phyloP scores from a whole-genome alignment of 2,329 filamentous ascomycete species.

The Thielaviopsis punctulata region DNA sequence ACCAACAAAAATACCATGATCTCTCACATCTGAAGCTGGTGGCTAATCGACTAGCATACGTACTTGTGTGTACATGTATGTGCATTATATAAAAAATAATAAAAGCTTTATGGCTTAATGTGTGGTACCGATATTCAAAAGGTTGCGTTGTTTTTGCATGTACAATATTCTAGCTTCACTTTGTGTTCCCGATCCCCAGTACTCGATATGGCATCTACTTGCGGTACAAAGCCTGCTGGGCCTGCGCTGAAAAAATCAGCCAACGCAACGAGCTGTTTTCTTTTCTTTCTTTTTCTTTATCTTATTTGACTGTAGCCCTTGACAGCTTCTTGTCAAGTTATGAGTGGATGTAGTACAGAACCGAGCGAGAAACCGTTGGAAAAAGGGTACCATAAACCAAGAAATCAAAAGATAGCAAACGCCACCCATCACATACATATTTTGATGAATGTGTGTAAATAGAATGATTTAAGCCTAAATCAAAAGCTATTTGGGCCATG shows the following conservation, averaged over 20 bases:
- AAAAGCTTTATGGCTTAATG: too few species aligned
- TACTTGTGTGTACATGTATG: too few species aligned
- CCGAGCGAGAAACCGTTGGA: background rate
- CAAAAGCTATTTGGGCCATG: too few species aligned
- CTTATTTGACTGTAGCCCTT: background rate
- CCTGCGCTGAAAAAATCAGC: background rate
- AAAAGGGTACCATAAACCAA: background rate
- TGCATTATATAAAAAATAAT: too few species aligned
- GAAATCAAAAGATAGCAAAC: background rate
- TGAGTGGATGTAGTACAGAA: background rate
- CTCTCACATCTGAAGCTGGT: too few species aligned
- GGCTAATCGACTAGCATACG: too few species aligned
- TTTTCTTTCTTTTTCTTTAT: background rate
- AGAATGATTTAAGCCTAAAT: too few species aligned
- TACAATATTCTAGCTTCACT: background rate
- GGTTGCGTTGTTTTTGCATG: too few species aligned
- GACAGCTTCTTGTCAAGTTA: background rate
- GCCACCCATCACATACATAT: too few species aligned
- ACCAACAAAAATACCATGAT: too few species aligned
- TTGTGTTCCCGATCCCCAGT: background rate
- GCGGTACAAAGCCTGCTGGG: background rate
- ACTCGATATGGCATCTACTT: background rate
- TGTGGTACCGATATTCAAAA: too few species aligned
- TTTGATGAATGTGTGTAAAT: too few species aligned
- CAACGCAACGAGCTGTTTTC: background rate